phyloP scores from a whole-genome alignment of 495 filamentous ascomycete species.

The Penicillium pulvis region DNA sequence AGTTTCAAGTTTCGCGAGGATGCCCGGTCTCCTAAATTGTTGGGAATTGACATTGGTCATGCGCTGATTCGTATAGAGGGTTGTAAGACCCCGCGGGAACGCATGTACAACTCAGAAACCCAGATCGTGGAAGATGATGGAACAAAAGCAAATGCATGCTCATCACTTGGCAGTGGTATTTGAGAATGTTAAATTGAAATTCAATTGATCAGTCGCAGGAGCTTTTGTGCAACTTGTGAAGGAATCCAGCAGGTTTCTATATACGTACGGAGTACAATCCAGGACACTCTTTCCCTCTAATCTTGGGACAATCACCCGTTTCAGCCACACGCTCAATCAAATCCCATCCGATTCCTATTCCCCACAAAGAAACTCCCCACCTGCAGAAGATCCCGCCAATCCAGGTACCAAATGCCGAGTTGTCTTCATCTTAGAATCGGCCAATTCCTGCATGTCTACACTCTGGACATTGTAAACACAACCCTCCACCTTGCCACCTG shows the following conservation, averaged over 20 bases:
- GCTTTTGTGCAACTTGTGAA: not conserved
- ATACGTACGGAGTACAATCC: no score
- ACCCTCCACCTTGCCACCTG: conserved; percentile 17
- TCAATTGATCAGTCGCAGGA: not conserved
- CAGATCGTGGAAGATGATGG: not conserved
- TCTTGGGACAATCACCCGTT: conserved; percentile 1
- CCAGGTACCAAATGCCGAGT: conserved; percentile 14
- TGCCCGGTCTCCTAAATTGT: not conserved
- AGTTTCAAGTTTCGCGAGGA: not conserved
- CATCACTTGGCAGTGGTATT: not conserved
- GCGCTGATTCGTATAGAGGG: not conserved
- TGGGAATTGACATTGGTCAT: conserved; percentile 1
- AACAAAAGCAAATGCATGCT: conserved; percentile 2
- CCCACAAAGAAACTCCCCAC: conserved; percentile 33
- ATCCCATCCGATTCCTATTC: conserved; percentile 28
- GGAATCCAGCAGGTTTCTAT: not conserved
- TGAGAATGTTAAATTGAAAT: not conserved
- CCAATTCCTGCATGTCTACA: not conserved
- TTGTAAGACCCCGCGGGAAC: conserved; percentile 7
- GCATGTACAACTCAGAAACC: conserved; percentile 6
- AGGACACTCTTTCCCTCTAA: not conserved
- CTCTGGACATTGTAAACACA: conserved; percentile 29
- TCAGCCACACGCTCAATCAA: conserved; percentile 29
- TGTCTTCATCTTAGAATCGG: not conserved
- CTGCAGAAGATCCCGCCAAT: conserved; percentile 21